Evolutionary conservation across 2,329 filamentous ascomycete genomes (phyloP).

Genomic region (Hypoxylon rubiginosum): DNA sequence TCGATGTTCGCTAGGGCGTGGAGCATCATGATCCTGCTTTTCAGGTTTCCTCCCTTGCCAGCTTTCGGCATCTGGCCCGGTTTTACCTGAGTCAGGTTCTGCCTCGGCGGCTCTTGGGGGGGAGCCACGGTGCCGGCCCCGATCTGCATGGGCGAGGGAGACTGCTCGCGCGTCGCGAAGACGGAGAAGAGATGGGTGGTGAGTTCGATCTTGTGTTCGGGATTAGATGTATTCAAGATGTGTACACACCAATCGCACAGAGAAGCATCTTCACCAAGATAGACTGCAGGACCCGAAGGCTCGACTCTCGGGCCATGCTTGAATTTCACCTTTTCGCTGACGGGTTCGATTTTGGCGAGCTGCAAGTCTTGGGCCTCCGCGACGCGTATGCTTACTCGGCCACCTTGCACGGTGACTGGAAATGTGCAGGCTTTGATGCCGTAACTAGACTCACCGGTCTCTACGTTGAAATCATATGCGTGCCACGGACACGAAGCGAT

Average conservation of each 20-base stretch:
- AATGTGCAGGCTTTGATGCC: slow-evolving; percentile 63
- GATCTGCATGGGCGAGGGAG: slow-evolving; percentile 57
- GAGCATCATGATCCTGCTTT: slow-evolving; percentile 61
- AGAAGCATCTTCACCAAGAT: slow-evolving; percentile 57
- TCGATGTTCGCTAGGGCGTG: slow-evolving; percentile 64
- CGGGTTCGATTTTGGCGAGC: slow-evolving; percentile 56
- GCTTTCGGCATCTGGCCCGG: slow-evolving; percentile 57
- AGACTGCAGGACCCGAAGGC: slow-evolving; percentile 39
- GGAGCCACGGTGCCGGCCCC: slow-evolving; percentile 54
- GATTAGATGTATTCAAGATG: slow-evolving; percentile 59
- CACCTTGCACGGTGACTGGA: slow-evolving; percentile 55
- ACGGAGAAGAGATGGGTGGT: slow-evolving; percentile 59
- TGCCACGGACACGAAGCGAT: slow-evolving; percentile 63
- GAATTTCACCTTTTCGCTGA: slow-evolving; percentile 61
- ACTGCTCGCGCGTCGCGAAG: slow-evolving; percentile 56
- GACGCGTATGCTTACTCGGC: slow-evolving; percentile 54
- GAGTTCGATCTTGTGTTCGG: slow-evolving; percentile 62
- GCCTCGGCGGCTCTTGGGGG: slow-evolving; percentile 58
- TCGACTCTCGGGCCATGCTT: slow-evolving; percentile 53
- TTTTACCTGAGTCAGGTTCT: slow-evolving; percentile 55
- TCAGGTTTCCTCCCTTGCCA: slow-evolving; percentile 58
- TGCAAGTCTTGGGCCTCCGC: slow-evolving; percentile 40
- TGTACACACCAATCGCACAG: slow-evolving; percentile 63
- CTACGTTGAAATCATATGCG: slow-evolving; percentile 63
- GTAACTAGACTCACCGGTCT: slow-evolving; percentile 62